A percentile compares a stretch with the other conserved stretches of the same genome.
Evolutionary conservation across 202 grass and related monocot genomes (phyloP).

Genomic region (Musa balbisiana): DNA sequence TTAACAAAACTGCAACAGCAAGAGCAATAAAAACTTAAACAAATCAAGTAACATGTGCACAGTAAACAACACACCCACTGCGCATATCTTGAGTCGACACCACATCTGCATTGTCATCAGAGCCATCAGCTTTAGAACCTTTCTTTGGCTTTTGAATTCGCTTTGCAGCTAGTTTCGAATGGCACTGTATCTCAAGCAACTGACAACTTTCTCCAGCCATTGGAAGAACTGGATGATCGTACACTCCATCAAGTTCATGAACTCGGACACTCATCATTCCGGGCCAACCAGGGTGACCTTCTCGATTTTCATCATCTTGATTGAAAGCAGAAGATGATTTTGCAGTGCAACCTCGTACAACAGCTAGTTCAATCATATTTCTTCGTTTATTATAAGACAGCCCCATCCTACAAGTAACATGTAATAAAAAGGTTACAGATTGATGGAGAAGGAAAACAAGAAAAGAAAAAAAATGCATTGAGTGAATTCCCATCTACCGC

Average conservation of each 20-base stretch:
- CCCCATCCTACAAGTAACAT: conserved; percentile 57
- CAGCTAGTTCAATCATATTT: conserved; percentile 87
- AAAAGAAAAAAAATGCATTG: conserved; percentile 12
- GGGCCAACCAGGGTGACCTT: conserved; percentile 69
- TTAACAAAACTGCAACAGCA: neutral
- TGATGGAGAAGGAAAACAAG: neutral
- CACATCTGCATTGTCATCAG: conserved; percentile 83
- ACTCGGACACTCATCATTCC: conserved; percentile 96
- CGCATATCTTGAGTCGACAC: conserved; percentile 55
- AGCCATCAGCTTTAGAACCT: conserved; percentile 67
- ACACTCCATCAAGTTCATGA: conserved; percentile 82
- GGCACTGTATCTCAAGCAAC: conserved; percentile 84
- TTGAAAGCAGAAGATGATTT: conserved; percentile 39
- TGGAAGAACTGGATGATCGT: conserved; percentile 90
- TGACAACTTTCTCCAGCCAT: conserved; percentile 87
- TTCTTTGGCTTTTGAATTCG: conserved; percentile 82
- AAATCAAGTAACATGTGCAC: neutral
- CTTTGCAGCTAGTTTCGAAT: conserved; percentile 83
- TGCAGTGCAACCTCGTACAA: conserved; percentile 60
- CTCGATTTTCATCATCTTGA: conserved; percentile 51
- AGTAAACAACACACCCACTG: conserved; percentile 37
- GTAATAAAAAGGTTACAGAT: conserved; percentile 4
- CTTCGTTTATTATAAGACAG: conserved; percentile 86
- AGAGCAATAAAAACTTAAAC: neutral
- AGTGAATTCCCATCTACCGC: conserved; percentile 38